Base-by-base conservation (phyloP, 1,284 basidiomycete genomes). In the Takashimella tepidaria region DNA sequence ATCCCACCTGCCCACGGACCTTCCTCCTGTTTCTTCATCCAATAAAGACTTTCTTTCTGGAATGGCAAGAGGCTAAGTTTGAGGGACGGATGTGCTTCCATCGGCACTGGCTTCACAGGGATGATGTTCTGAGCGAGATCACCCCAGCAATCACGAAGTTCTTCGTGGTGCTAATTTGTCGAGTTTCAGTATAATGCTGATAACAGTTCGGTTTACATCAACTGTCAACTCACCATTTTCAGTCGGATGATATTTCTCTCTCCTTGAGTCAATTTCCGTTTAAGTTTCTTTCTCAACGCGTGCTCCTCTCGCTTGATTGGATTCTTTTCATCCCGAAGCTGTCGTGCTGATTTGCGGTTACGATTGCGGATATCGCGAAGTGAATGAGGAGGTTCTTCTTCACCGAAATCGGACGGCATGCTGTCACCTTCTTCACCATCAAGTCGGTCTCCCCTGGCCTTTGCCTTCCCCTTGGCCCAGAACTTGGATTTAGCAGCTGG, bases 1-100 rank as follows among this genome's bases (percentile, higher is more conserved):
- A 98, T 87, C 11, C 95, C 96, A 42, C 96, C 95, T 47, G 80
- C 80, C 91, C 93, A 98, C 5, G 83, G 76, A 3, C 89, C 83
- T 55, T 85, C 78, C 76, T 99, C 96, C 77, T 98, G 96, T 67
- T 91, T 82, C 59, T 85, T 84, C 88, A 99, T 93, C 96, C 96
- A 99, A 70, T 82, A 84, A 54, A 99, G 78, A 72, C 90, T 92
- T 76, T 98, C 96, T 57, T 84, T 84, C 74, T 98, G 95, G 76
- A 84, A 84, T 0, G 82, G 82, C n/a, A 84, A 69, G 1, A 84
- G 71, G 45, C 75, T 56, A 54, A 81, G 75, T 71, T 90, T 92
- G 56, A 98, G 78, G 8, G 85, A 86, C 1, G 77, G 76, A 3
- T 96, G 93, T 58, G 95, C 92, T 45, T 83, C 81, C 47, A 85